A percentile compares a stretch with the other conserved stretches of the same genome.
Evolutionary conservation across 768 basidiomycete genomes (phyloP).

Genomic region (Cyathus striatus): DNA sequence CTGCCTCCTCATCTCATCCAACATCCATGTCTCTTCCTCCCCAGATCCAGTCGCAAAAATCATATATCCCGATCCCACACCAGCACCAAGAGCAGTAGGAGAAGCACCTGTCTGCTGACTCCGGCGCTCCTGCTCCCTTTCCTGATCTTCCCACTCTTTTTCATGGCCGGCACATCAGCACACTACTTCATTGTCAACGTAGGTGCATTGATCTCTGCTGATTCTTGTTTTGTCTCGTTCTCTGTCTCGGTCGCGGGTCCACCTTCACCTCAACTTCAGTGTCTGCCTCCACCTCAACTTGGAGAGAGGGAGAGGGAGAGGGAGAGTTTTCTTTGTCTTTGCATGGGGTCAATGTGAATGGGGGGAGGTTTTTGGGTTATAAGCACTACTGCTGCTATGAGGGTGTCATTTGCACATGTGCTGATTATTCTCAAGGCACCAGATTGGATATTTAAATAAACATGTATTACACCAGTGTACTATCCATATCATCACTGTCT

Average conservation of each 20-base stretch:
- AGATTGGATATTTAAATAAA: too few relatives aligned
- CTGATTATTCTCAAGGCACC: too few relatives aligned
- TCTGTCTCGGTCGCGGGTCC: constrained; percentile 29
- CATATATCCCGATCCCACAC: constrained; percentile 14
- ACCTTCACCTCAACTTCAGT: constrained; percentile 35
- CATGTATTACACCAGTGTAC: too few relatives aligned
- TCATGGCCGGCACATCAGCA: background rate
- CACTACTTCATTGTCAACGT: constrained; percentile 5
- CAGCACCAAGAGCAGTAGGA: constrained; percentile 11
- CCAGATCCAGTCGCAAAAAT: constrained; percentile 13
- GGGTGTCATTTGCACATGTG: too few relatives aligned
- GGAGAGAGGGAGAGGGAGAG: constrained; percentile 63
- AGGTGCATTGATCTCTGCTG: constrained; percentile 12
- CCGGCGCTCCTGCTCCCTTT: constrained; percentile 19
- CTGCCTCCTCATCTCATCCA: constrained; percentile 12
- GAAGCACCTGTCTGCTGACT: constrained; percentile 12
- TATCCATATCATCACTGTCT: too few relatives aligned
- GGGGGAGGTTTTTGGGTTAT: too few relatives aligned
- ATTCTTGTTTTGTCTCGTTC: constrained; percentile 16
- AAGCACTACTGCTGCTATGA: too few relatives aligned
- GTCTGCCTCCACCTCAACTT: constrained; percentile 53
- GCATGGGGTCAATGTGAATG: too few relatives aligned
- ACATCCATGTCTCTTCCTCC: constrained; percentile 19
- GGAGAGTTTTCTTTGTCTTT: constrained; percentile 60
- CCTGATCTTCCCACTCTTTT: constrained; percentile 6